These are phyloP conservation scores for Aphanomyces cochlioides DNA, from an alignment of 352 stramenopile genomes.

Conservation along the genomic window DNA sequence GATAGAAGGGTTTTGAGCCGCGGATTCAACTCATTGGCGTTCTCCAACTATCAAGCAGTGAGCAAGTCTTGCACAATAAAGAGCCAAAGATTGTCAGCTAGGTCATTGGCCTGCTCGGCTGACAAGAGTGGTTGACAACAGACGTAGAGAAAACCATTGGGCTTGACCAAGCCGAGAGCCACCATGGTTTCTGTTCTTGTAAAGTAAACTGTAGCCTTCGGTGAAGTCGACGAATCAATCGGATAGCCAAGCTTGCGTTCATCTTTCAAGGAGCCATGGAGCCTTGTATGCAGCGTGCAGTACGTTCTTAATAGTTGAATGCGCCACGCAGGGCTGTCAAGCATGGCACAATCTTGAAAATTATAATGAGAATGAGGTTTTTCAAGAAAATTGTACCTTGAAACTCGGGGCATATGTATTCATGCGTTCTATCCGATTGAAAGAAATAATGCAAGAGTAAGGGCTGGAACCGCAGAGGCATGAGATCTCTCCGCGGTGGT, in stretches of 20 bases:
- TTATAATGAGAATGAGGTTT: neutral
- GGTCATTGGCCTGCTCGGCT: constrained; percentile 4
- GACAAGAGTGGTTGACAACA: constrained; percentile 15
- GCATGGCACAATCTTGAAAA: constrained; percentile 1
- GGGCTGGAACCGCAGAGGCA: neutral
- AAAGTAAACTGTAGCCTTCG: neutral
- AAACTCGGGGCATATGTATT: constrained; percentile 6
- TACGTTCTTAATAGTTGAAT: neutral
- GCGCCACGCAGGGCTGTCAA: neutral
- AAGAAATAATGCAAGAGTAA: constrained; percentile 9
- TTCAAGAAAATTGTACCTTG: neutral
- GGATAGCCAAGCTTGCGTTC: neutral
- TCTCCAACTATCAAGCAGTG: neutral
- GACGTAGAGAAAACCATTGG: neutral
- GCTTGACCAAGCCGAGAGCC: constrained; percentile 6
- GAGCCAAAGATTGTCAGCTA: neutral
- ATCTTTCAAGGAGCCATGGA: neutral
- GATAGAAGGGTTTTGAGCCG: too few species aligned
- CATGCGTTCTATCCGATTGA: neutral
- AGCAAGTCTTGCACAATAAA: neutral
- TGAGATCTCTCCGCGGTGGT: neutral
- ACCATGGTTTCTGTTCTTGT: neutral
- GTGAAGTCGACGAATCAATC: too few species aligned
- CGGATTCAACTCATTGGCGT: too few species aligned
- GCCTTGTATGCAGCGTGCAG: constrained; percentile 2